Percentiles rank a stretch among this genome's conserved stretches.
phyloP scores from a whole-genome alignment of 441 rosid genomes.

The Corymbia calophylla region DNA sequence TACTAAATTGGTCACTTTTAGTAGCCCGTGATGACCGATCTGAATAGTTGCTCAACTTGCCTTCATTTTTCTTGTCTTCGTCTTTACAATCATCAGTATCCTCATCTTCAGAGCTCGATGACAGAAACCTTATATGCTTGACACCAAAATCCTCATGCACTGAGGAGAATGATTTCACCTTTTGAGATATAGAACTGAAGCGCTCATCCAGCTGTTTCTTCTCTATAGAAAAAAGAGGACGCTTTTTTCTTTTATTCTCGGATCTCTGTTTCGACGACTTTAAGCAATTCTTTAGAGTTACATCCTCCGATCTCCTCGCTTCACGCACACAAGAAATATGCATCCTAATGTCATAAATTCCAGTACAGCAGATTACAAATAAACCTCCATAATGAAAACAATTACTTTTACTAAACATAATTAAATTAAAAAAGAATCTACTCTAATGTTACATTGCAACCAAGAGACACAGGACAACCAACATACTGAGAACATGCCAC shows the following conservation, averaged over 20 bases:
- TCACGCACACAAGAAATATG: slow-evolving; percentile 53
- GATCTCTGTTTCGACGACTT: slow-evolving; percentile 16
- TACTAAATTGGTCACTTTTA: slow-evolving; percentile 24
- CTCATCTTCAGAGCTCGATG: slow-evolving; percentile 77
- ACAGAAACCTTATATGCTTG: slow-evolving; percentile 74
- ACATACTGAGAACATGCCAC: neutral
- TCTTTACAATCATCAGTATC: slow-evolving; percentile 32
- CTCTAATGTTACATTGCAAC: neutral
- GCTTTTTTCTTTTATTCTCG: slow-evolving; percentile 16
- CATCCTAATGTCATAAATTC: slow-evolving; percentile 38
- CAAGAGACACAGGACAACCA: neutral
- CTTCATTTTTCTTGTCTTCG: slow-evolving; percentile 14
- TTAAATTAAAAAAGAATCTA: neutral
- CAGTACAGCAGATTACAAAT: neutral
- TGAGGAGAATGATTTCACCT: slow-evolving; percentile 58
- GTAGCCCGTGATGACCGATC: neutral
- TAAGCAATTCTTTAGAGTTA: slow-evolving; percentile 29
- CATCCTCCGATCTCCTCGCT: slow-evolving; percentile 55
- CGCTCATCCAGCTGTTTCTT: slow-evolving; percentile 48
- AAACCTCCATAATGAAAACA: neutral
- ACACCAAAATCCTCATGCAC: slow-evolving; percentile 52
- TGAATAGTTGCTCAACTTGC: neutral
- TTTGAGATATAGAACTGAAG: slow-evolving; percentile 43
- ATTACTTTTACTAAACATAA: neutral
- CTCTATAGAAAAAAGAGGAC: slow-evolving; percentile 28